Base-by-base conservation (phyloP, 805 yeast species). In the Yarrowia yakushimensis region DNA sequence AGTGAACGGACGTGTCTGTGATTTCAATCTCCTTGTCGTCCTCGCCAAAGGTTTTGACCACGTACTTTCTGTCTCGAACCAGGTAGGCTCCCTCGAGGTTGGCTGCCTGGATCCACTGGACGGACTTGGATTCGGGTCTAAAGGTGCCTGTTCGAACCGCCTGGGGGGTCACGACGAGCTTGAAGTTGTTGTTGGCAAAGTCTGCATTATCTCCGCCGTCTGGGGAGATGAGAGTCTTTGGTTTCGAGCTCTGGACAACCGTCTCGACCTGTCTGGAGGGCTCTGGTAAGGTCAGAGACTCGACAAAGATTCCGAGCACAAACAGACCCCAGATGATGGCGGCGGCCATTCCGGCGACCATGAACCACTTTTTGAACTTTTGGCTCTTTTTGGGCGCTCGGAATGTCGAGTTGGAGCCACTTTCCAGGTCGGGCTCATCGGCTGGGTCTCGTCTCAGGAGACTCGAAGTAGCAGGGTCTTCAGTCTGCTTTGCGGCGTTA, bases 81-180 rank as follows among this genome's bases (percentile, higher is more conserved):
- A 55, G 30, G 48, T 55, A 55, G 5, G 61, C 61, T 15, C 61
- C 61, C 11, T 39, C 36, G 30, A 39, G 46, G 30, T 55, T 22
- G 1, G 34, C 48, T 3, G 48, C 61, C 61, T 55, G 39, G n/a
- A 55, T 55, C 61, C 61, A 55, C 39, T 55, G 61, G 15, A 55
- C 61, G 20, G 17, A n/a, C 30, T 41, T 39, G 27, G 18, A 22
- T n/a, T 39, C 48, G 11, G 61, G 48, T 22, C 61, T 8, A 30
- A 55, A 55, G 1, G 46, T 39, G 15, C 61, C 61, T 30, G 48
- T 39, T 28, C 48, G 48, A 2, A 55, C 48, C 4, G 33, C 8
- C 15, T 52, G 43, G 18, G 59, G 59, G 4, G 59, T 52, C 20
- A 52, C 43, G 6, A 36, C 43, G 23, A 52, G 43, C 33, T 52